Evolutionary conservation across 352 stramenopile species (phyloP).

Genomic region (Pythium aristosporum): DNA sequence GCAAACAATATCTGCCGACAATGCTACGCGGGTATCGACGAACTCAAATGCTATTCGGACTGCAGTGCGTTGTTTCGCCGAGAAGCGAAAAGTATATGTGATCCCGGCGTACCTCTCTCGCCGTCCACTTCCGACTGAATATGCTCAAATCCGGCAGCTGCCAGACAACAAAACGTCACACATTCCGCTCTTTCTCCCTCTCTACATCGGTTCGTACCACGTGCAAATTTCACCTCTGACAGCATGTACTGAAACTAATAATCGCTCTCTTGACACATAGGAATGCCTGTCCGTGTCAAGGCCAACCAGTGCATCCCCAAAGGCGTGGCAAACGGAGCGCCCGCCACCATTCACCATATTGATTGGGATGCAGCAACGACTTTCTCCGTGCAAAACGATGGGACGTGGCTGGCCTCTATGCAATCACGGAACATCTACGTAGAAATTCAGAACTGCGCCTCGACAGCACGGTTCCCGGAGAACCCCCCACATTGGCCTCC

Average conservation of each 20-base stretch:
- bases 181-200: neutral
- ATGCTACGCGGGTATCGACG: neutral
- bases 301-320: conserved; percentile 17
- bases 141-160: neutral
- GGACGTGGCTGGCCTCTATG: conserved; percentile 3
- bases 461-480: neutral
- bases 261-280: conserved; percentile 2
- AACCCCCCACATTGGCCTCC: conserved; percentile 12
- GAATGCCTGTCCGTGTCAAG: conserved; percentile 24
- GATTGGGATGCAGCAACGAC: conserved; percentile 5
- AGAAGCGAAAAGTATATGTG: neutral
- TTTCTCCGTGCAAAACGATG: conserved; percentile 9
- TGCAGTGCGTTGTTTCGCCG: neutral
- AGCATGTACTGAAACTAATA: too few relatives aligned
- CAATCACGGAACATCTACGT: conserved; percentile 17
- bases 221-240: too few relatives aligned
- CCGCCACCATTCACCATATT: conserved; percentile 12
- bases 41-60: neutral
- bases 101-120: neutral
- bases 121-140: neutral
- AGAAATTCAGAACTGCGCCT: conserved; percentile 2
- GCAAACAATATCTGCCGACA: neutral
- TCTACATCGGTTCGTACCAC: conserved; percentile 7
- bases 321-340: conserved; percentile 22
- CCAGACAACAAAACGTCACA: conserved; percentile 13